Evolutionary conservation across 2,329 filamentous ascomycete species (phyloP).

Genomic region (Alternaria rosae): DNA sequence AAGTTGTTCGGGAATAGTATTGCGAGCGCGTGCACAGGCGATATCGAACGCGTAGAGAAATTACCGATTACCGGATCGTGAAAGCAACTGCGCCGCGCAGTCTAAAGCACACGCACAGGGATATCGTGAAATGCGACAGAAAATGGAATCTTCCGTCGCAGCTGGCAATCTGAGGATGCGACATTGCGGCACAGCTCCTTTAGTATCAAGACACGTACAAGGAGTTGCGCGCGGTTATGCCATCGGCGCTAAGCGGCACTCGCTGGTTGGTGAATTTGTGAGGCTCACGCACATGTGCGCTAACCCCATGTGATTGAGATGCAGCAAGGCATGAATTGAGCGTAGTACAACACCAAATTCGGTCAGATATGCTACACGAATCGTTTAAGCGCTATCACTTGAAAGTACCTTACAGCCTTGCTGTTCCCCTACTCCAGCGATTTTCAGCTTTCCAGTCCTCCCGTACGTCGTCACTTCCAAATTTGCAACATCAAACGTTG

Average conservation of each 20-base stretch:
- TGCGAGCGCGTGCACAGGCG: slow-evolving; percentile 5
- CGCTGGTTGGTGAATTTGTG: slow-evolving; percentile 9
- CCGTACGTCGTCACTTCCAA: background rate
- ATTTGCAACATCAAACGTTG: background rate
- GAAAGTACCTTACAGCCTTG: background rate
- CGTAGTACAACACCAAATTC: slow-evolving; percentile 1
- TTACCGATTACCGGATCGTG: background rate
- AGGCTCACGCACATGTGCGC: background rate
- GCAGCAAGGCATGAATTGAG: background rate
- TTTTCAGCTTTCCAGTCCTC: background rate
- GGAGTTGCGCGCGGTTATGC: background rate
- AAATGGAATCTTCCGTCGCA: no score
- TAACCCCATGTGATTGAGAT: slow-evolving; percentile 3
- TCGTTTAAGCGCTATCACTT: background rate
- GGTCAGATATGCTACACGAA: background rate
- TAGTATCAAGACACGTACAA: slow-evolving; percentile 4
- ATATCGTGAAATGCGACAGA: no score
- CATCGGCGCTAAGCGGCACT: slow-evolving; percentile 13
- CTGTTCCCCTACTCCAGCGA: background rate
- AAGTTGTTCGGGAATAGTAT: slow-evolving; percentile 4
- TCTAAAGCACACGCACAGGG: background rate
- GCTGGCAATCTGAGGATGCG: background rate
- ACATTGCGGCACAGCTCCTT: slow-evolving; percentile 17
- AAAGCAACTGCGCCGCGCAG: background rate
- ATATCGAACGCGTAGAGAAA: slow-evolving; percentile 4